Conservation (phyloP, 2,329 filamentous ascomycete genomes). For the Coleophoma cylindrospora region DNA sequence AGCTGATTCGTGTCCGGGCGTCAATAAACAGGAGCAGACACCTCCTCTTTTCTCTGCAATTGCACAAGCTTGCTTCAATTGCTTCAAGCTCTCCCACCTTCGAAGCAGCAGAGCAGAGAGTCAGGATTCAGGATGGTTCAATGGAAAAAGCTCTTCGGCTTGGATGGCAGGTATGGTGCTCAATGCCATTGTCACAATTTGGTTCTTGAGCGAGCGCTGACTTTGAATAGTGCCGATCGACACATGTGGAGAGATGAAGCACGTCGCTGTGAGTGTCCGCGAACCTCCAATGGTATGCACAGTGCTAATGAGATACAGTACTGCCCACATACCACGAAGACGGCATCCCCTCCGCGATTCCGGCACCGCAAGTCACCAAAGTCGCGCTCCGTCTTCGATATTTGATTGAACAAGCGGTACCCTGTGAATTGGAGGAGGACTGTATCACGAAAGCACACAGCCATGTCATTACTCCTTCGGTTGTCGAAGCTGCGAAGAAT, state of each 20-base stretch:
- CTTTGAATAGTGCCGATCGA: constrained; percentile 12
- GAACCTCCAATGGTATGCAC: not conserved
- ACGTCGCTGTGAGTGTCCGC: constrained; percentile 15
- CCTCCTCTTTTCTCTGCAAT: too few relatives aligned
- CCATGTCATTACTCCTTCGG: constrained; percentile 73
- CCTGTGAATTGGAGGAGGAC: constrained; percentile 79
- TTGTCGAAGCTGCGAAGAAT: constrained; percentile 74
- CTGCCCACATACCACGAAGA: constrained; percentile 59
- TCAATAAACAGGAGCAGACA: too few relatives aligned
- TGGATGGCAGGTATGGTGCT: constrained; percentile 19
- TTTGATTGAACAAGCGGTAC: constrained; percentile 82
- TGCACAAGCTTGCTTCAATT: too few relatives aligned
- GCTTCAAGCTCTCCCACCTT: too few relatives aligned
- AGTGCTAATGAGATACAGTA: constrained; percentile 38
- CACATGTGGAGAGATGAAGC: constrained; percentile 22
- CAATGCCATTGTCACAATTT: too few relatives aligned
- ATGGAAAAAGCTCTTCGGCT: constrained; percentile 24
- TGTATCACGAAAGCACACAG: constrained; percentile 77
- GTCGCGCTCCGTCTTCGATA: constrained; percentile 86
- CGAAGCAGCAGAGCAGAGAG: too few relatives aligned
- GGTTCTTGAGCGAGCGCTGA: not conserved
- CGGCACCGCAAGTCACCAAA: constrained; percentile 78
- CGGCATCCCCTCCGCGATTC: constrained; percentile 59
- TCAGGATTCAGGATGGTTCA: constrained; percentile 18
- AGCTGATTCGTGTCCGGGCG: too few relatives aligned